Evolutionary conservation across 2,329 filamentous ascomycete species (phyloP), one percentile per base, ranked within the genome.

Genomic region (Calonectria pseudoturangicola): DNA sequence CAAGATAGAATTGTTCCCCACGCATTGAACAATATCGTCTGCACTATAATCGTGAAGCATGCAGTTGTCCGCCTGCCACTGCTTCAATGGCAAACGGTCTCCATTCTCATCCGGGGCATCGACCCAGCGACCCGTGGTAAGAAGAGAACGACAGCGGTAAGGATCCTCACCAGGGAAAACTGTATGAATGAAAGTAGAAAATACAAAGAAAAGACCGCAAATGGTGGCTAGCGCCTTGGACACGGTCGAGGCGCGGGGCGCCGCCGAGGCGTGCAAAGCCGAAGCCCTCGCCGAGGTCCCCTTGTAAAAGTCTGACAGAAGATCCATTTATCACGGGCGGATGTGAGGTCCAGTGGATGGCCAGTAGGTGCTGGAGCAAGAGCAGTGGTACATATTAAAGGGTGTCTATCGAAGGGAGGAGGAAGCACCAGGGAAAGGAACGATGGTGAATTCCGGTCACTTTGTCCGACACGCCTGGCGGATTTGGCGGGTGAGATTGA

Each of bases 31-130:
- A 60, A 92, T 85, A 54, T 90, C 88, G 27, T 85, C 80, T 6
- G 81, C 78, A n/a, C 85, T 84, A 82, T 92, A 92, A 67, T 88
- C 83, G 73, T 89, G 87, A 80, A 92, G 85, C 68, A 89, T 87
- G 81, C 91, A 93, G 39, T 89, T 89, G 27, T 85, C 85, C 6
- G 90, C 88, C 71, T 91, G 88, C 91, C 91, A 92, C 74, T 86
- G 85, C 48, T 85, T 80, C 73, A 86, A 87, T 2, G 78, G 54
- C 79, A 73, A n/a, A 76, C 66, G 69, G 74, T 76, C 73, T 77
- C 78, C 76, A 74, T 79, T 74, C 51, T 73, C 72, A 70, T 79
- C 79, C 50, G 77, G 81, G 45, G 80, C 82, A 76, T 77, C 80
- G 76, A 79, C 72, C 89, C 90, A 92, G 73, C 84, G 81, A 50